Percentiles rank a stretch among this genome's conserved stretches.
These are phyloP conservation scores for Auricularia sp. DNA, from an alignment of 768 basidiomycete genomes.

Conservation along the genomic window DNA sequence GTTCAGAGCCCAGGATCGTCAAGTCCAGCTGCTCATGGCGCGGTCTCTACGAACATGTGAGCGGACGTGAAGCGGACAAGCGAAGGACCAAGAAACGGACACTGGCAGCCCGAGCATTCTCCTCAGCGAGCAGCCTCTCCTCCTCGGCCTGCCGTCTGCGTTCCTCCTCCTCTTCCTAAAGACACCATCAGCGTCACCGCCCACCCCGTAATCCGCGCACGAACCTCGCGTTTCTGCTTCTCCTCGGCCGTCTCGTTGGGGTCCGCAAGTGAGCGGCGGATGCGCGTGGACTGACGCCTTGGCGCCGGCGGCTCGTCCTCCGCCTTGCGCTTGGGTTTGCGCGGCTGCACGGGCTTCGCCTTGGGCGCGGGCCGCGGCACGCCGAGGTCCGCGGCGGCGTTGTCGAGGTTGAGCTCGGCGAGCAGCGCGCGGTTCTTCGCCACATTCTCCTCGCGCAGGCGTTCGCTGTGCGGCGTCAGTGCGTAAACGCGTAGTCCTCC, in stretches of 20 bases:
- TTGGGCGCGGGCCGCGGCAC: slow-evolving; percentile 33
- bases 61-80: not conserved
- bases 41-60: slow-evolving; percentile 28
- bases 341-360: slow-evolving; percentile 55
- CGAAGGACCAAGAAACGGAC: not conserved
- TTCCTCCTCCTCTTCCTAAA: slow-evolving; percentile 42
- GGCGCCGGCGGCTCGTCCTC: slow-evolving; percentile 36
- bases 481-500: not conserved
- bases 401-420: slow-evolving; percentile 58
- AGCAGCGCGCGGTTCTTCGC: slow-evolving; percentile 69
- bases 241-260: slow-evolving; percentile 56
- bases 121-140: slow-evolving; percentile 50
- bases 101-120: slow-evolving; percentile 51
- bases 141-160: slow-evolving; percentile 48
- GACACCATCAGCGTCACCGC: not conserved
- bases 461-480: slow-evolving; percentile 34
- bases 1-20: slow-evolving; percentile 42
- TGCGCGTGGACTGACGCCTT: slow-evolving; percentile 56
- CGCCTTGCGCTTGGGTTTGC: slow-evolving; percentile 43
- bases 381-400: slow-evolving; percentile 40
- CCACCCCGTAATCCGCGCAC: slow-evolving; percentile 9
- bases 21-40: slow-evolving; percentile 60
- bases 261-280: slow-evolving; percentile 40
- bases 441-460: slow-evolving; percentile 71
- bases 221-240: slow-evolving; percentile 57